Evolutionary conservation across 768 basidiomycete genomes (phyloP).

Genomic region (Trametes cingulata): DNA sequence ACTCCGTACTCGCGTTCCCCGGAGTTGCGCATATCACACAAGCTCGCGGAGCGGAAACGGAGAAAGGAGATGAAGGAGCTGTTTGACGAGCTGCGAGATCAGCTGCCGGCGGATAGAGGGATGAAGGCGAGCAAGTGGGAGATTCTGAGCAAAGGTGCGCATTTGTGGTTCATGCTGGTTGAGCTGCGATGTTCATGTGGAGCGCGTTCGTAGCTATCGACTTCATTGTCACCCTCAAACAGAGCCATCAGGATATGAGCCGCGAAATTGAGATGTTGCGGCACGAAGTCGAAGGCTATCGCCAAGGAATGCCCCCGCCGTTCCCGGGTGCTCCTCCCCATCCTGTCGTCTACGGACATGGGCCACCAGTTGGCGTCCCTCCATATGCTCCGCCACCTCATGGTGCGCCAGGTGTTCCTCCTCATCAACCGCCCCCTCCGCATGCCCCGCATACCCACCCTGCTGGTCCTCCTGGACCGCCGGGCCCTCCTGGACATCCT

Average conservation of each 20-base stretch:
- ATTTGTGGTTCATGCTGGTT: background rate
- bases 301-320: slow-evolving; percentile 52
- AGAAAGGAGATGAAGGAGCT: slow-evolving; percentile 99
- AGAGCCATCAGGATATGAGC: slow-evolving; percentile 71
- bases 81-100: slow-evolving; percentile 94
- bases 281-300: slow-evolving; percentile 67
- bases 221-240: slow-evolving; percentile 79
- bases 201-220: slow-evolving; percentile 67
- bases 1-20: slow-evolving; percentile 96
- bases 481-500: slow-evolving; percentile 36
- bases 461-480: slow-evolving; percentile 22
- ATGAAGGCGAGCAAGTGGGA: slow-evolving; percentile 99
- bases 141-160: slow-evolving; percentile 90
- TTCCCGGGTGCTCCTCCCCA: slow-evolving; percentile 51
- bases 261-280: slow-evolving; percentile 79
- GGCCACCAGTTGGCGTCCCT: slow-evolving; percentile 31
- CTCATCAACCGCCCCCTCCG: slow-evolving; percentile 36
- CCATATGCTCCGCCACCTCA: slow-evolving; percentile 43
- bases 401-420: slow-evolving; percentile 41
- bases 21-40: slow-evolving; percentile 93
- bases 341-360: slow-evolving; percentile 52
- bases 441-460: slow-evolving; percentile 30
- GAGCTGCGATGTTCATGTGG: slow-evolving; percentile 8
- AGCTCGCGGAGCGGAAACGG: slow-evolving; percentile 94
- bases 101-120: slow-evolving; percentile 87